Conservation (phyloP, 2,329 filamentous ascomycete genomes). For the Colletotrichum acutatum region DNA sequence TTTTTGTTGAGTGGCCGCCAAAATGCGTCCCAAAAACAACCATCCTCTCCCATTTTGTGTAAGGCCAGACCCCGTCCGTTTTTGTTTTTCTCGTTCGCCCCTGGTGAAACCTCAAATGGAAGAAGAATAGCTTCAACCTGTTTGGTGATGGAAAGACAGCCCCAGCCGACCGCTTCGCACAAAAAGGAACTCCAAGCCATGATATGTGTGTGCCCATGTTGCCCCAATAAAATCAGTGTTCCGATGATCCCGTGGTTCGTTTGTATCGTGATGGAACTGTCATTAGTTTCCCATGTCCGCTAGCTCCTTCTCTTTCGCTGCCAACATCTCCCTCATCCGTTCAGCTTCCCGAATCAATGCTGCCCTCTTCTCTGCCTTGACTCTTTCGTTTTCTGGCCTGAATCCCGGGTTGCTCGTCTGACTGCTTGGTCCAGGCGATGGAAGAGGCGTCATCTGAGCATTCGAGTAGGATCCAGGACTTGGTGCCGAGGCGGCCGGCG, state of each 20-base stretch:
- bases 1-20: conserved; percentile 12
- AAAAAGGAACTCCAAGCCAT: conserved; percentile 23
- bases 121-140: neutral
- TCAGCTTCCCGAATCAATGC: conserved; percentile 79
- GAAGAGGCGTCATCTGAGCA: conserved; percentile 39
- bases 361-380: conserved; percentile 71
- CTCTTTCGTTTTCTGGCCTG: conserved; percentile 58
- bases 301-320: conserved; percentile 79
- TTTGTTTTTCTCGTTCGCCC: conserved; percentile 14
- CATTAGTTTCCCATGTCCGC: conserved; percentile 51
- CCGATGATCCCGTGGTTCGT: conserved; percentile 11
- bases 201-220: conserved; percentile 7
- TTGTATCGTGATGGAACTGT: conserved; percentile 25
- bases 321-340: conserved; percentile 77
- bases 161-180: neutral
- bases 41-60: neutral
- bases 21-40: conserved; percentile 12
- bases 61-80: conserved; percentile 18
- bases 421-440: conserved; percentile 41
- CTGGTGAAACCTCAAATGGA: neutral
- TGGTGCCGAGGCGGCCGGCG: conserved; percentile 51
- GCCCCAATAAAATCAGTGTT: neutral
- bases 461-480: conserved; percentile 54
- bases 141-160: neutral
- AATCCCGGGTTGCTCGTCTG: conserved; percentile 42